Evolutionary conservation across 345 rosid species (phyloP).

Genomic region (Cochlearia excelsa): DNA sequence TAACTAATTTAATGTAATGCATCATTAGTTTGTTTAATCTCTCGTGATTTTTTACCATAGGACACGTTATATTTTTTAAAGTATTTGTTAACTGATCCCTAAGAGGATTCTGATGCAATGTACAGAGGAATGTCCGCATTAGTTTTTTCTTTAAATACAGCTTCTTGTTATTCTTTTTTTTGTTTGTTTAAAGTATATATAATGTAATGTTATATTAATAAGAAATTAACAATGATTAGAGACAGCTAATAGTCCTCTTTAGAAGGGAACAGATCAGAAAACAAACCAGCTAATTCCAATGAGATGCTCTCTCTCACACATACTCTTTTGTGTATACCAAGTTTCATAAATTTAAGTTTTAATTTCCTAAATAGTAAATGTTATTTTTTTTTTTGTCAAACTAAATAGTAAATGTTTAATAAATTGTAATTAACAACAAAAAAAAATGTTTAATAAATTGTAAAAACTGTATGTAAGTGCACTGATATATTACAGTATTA

Average conservation of each 20-base stretch:
- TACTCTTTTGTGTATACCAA: constrained; percentile 25
- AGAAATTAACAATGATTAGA: constrained; percentile 25
- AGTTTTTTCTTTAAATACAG: constrained; percentile 22
- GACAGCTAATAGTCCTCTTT: constrained; percentile 35
- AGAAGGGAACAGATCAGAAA: constrained; percentile 19
- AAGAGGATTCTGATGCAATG: constrained; percentile 33
- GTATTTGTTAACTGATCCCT: constrained; percentile 40
- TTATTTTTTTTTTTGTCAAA: too few relatives aligned
- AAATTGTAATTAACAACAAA: background rate
- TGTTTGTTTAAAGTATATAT: too few relatives aligned
- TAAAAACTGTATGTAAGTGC: background rate
- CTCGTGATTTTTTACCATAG: constrained; percentile 17
- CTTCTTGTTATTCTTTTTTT: constrained; percentile 14
- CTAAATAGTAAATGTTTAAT: too few relatives aligned
- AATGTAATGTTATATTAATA: constrained; percentile 15
- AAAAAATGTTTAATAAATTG: background rate
- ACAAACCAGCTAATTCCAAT: constrained; percentile 31
- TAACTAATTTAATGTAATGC: constrained; percentile 15
- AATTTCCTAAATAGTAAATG: too few relatives aligned
- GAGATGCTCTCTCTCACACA: constrained; percentile 33
- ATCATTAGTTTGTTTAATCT: constrained; percentile 26
- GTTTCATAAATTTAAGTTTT: constrained; percentile 4
- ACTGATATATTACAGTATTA: constrained; percentile 28
- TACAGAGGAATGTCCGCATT: constrained; percentile 36
- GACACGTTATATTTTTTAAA: constrained; percentile 18